phyloP scores from a whole-genome alignment of 2,329 filamentous ascomycete species.

The Pseudonectria buxi region DNA sequence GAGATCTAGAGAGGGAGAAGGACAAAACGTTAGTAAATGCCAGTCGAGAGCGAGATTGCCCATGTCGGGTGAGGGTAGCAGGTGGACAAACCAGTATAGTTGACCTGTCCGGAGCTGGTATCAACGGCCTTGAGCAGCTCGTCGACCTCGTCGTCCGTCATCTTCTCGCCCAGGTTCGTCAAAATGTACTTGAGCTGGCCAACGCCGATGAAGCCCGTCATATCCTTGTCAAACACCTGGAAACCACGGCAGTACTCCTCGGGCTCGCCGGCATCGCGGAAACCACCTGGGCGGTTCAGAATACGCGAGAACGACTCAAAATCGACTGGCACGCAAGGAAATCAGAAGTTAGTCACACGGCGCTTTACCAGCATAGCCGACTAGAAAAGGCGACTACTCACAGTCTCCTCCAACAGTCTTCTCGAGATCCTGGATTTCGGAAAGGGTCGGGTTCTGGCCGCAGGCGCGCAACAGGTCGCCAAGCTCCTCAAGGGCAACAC shows the following conservation, averaged over 20 bases:
- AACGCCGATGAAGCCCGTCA: slow-evolving; percentile 96
- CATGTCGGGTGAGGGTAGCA: background rate
- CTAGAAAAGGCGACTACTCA: slow-evolving; percentile 45
- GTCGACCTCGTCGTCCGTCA: slow-evolving; percentile 97
- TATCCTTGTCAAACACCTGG: slow-evolving; percentile 99
- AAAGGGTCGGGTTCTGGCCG: slow-evolving; percentile 92
- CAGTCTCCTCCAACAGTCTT: slow-evolving; percentile 85
- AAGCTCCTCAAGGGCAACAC: slow-evolving; percentile 76
- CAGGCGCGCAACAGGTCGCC: slow-evolving; percentile 94
- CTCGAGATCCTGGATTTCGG: slow-evolving; percentile 89
- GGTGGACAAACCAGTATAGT: slow-evolving; percentile 70
- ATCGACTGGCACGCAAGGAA: slow-evolving; percentile 58
- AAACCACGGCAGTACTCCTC: slow-evolving; percentile 98
- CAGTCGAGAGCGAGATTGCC: background rate
- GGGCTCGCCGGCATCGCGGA: slow-evolving; percentile 95
- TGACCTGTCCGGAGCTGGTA: slow-evolving; percentile 91
- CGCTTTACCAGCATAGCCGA: background rate
- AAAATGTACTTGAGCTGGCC: slow-evolving; percentile 97
- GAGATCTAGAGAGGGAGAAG: slow-evolving; percentile 59
- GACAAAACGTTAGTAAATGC: slow-evolving; percentile 1
- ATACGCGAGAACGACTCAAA: slow-evolving; percentile 96
- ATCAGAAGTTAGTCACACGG: slow-evolving; percentile 7
- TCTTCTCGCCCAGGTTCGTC: slow-evolving; percentile 98
- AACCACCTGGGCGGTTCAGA: slow-evolving; percentile 93
- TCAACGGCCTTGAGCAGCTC: slow-evolving; percentile 98